Percentiles rank a stretch among this genome's conserved stretches.
Evolutionary conservation across 2,329 filamentous ascomycete species (phyloP).

Genomic region (Paramyrothecium sp.): DNA sequence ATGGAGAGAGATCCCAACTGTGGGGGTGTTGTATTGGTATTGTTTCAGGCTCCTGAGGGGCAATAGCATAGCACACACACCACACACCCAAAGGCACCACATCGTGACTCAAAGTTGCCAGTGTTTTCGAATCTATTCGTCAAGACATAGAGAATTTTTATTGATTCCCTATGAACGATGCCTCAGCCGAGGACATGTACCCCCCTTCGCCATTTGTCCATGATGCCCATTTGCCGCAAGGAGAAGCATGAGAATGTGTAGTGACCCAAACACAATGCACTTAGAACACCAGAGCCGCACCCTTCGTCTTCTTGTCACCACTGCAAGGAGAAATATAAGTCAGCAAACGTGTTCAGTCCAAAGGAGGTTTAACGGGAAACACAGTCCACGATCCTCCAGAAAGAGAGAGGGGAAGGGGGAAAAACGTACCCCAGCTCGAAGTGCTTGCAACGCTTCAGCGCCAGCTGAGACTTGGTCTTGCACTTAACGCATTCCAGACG

Average conservation of each 20-base stretch:
- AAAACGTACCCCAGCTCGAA: conserved; percentile 93
- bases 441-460: conserved; percentile 99
- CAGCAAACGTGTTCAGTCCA: conserved; percentile 27
- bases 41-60: too few species aligned
- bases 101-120: too few species aligned
- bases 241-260: conserved; percentile 39
- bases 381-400: neutral
- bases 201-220: conserved; percentile 48
- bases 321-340: conserved; percentile 50
- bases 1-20: too few species aligned
- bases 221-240: conserved; percentile 45
- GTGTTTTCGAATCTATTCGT: neutral
- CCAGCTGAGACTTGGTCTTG: conserved; percentile 98
- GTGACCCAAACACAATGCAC: conserved; percentile 49
- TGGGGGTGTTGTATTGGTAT: too few species aligned
- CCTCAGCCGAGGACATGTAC: conserved; percentile 43
- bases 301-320: conserved; percentile 99
- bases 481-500: conserved; percentile 95
- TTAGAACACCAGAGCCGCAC: conserved; percentile 99
- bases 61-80: too few species aligned
- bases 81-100: too few species aligned
- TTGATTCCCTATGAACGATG: conserved; percentile 44
- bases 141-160: conserved; percentile 25
- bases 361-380: too few species aligned
- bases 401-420: neutral